Percentiles rank a stretch among this genome's conserved stretches.
phyloP scores from a whole-genome alignment of 2,329 filamentous ascomycete genomes.

The Diaporthe australafricana region DNA sequence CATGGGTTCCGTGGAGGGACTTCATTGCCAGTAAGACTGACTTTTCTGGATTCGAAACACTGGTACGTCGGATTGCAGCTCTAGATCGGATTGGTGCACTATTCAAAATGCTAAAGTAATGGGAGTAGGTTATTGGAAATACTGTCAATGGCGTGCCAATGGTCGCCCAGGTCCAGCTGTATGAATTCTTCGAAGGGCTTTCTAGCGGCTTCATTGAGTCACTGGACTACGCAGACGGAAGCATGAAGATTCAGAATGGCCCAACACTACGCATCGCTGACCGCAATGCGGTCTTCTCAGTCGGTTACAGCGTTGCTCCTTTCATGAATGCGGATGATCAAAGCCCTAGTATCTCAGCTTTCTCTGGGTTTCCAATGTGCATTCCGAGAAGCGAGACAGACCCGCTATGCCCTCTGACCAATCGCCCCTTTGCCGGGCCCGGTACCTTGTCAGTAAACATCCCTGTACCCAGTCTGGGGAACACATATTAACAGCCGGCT shows the following conservation, averaged over 20 bases:
- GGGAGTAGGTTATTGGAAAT: constrained; percentile 50
- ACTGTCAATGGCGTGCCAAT: constrained; percentile 47
- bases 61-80: constrained; percentile 41
- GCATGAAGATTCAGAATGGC: constrained; percentile 48
- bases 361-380: constrained; percentile 65
- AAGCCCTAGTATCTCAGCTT: constrained; percentile 59
- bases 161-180: constrained; percentile 49
- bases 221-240: constrained; percentile 47
- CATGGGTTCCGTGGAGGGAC: constrained; percentile 56
- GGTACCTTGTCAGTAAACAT: constrained; percentile 47
- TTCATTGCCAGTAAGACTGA: constrained; percentile 47
- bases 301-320: constrained; percentile 50
- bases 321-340: constrained; percentile 61
- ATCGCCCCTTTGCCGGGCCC: constrained; percentile 48
- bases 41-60: constrained; percentile 50
- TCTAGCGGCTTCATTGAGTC: constrained; percentile 51
- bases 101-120: not conserved
- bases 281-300: constrained; percentile 57
- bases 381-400: constrained; percentile 55
- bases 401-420: constrained; percentile 48
- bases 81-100: not conserved
- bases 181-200: constrained; percentile 51
- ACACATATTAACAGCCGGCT: not conserved
- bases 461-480: too few species aligned
- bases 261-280: constrained; percentile 54